Conservation (phyloP, 257 asterid species). For the Solanum okadae region DNA sequence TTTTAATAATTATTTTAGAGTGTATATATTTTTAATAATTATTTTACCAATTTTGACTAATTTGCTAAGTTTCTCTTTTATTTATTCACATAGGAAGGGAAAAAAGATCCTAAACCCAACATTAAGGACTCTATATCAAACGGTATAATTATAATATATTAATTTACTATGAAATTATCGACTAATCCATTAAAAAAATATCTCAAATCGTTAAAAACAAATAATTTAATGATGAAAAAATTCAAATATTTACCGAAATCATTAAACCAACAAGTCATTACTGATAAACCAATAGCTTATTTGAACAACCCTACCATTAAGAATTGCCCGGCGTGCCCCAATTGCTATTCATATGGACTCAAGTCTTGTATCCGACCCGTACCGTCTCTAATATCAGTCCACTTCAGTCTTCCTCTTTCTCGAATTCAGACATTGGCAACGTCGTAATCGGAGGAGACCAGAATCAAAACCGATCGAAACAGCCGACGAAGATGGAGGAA, state of each 20-base stretch:
- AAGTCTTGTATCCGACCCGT: not conserved
- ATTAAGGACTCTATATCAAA: not conserved
- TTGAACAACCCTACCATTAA: not conserved
- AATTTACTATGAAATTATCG: not conserved
- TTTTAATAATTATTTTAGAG: no score
- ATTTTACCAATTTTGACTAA: no score
- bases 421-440: not conserved
- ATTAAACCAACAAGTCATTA: not conserved
- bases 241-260: no score
- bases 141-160: no score
- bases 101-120: no score
- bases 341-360: not conserved
- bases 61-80: no score
- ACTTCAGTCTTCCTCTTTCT: not conserved
- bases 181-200: not conserved
- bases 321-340: not conserved
- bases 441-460: not conserved
- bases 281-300: not conserved
- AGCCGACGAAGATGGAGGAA: constrained; percentile 39
- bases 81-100: no score
- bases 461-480: not conserved
- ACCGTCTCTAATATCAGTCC: not conserved
- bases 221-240: no score
- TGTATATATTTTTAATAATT: no score
- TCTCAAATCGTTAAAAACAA: not conserved